Percentiles rank a stretch among this genome's conserved stretches.
phyloP scores from a whole-genome alignment of 768 basidiomycete genomes.

The Leccinum pellstonianum region DNA sequence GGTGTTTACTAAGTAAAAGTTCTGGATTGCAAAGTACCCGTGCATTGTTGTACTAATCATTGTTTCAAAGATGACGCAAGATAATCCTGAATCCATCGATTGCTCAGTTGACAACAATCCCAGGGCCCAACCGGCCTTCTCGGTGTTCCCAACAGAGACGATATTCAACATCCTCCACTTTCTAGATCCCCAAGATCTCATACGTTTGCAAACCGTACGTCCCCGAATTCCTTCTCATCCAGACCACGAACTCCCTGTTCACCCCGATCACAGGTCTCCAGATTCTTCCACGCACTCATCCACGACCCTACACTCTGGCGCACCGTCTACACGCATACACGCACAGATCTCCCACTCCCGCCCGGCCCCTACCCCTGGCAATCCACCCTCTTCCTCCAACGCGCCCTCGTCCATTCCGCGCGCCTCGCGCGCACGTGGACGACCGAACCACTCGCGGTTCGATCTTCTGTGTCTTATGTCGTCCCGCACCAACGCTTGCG shows the following conservation, averaged over 20 bases:
- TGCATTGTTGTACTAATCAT: not conserved
- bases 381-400: slow-evolving; percentile 17
- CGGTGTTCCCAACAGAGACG: slow-evolving; percentile 19
- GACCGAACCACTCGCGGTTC: slow-evolving; percentile 8
- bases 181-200: slow-evolving; percentile 12
- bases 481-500: not conserved
- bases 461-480: not conserved
- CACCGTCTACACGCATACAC: slow-evolving; percentile 6
- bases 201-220: slow-evolving; percentile 17
- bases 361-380: slow-evolving; percentile 23
- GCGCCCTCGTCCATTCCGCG: slow-evolving; percentile 16
- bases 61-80: slow-evolving; percentile 2
- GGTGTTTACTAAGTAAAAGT: no score
- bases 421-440: slow-evolving; percentile 18
- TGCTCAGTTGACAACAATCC: not conserved
- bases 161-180: slow-evolving; percentile 11
- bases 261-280: slow-evolving; percentile 16
- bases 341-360: slow-evolving; percentile 11
- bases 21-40: not conserved
- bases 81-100: slow-evolving; percentile 1
- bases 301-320: slow-evolving; percentile 16
- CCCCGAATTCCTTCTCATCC: no score
- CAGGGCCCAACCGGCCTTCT: not conserved
- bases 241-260: not conserved
- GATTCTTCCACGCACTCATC: slow-evolving; percentile 10